A percentile compares a stretch with the other conserved stretches of the same genome.
Conservation (phyloP, 495 filamentous ascomycete species). For the Usnea hakonensis region DNA sequence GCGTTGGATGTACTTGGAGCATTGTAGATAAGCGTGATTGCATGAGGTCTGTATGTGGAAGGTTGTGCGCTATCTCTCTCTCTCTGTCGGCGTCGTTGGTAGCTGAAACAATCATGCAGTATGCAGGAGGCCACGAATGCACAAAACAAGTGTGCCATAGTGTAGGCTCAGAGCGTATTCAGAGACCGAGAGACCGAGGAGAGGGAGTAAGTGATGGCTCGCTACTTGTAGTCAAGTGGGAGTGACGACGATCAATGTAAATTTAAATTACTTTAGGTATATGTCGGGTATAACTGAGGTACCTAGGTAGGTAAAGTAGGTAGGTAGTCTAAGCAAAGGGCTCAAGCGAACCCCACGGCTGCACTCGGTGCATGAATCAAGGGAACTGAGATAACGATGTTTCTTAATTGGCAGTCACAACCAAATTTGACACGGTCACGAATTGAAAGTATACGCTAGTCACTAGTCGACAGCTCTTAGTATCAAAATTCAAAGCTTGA, state of each 20-base stretch:
- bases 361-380: not conserved
- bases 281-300: too few relatives aligned
- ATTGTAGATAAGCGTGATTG: not conserved
- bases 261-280: too few relatives aligned
- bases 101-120: too few relatives aligned
- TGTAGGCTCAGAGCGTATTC: too few relatives aligned
- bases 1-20: not conserved
- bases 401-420: too few relatives aligned
- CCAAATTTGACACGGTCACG: too few relatives aligned
- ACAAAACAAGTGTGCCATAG: not conserved
- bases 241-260: too few relatives aligned
- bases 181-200: not conserved
- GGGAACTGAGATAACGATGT: not conserved
- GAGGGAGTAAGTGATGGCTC: not conserved
- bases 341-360: not conserved
- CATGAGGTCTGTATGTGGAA: not conserved
- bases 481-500: too few relatives aligned
- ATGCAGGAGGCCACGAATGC: not conserved
- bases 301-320: not conserved
- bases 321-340: too few relatives aligned
- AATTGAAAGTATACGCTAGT: too few relatives aligned
- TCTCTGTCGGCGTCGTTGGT: not conserved
- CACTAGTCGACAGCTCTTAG: too few relatives aligned
- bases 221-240: too few relatives aligned
- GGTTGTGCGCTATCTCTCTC: not conserved